Percentiles rank a stretch among this genome's conserved stretches.
These are phyloP conservation scores for Melanopsichium pennsylvanicum DNA, from an alignment of 1,284 basidiomycete species.

Conservation along the genomic window DNA sequence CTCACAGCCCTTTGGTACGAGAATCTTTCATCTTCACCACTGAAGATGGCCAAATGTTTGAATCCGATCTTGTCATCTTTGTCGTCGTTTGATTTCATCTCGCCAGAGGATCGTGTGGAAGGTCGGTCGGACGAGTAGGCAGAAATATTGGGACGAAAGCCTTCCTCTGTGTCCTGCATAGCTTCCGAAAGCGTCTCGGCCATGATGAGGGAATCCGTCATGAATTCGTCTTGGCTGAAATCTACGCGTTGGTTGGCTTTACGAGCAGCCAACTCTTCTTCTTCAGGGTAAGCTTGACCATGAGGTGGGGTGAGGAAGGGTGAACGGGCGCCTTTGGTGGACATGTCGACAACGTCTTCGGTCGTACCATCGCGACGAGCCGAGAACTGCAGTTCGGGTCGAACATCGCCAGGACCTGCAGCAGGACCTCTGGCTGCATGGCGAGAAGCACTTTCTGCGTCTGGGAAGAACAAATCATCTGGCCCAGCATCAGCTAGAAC, in stretches of 20 bases:
- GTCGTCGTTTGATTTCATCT: no score
- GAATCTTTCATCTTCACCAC: conserved; percentile 75
- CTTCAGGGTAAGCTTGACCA: conserved; percentile 37
- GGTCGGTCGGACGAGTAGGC: conserved; percentile 68
- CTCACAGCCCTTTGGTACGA: conserved; percentile 77
- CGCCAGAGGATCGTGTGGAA: not conserved
- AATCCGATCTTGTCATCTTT: conserved; percentile 65
- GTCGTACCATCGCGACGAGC: not conserved
- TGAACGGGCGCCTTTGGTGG: conserved; percentile 32
- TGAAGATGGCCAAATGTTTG: conserved; percentile 73
- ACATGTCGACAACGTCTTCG: conserved; percentile 50
- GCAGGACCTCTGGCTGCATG: conserved; percentile 43
- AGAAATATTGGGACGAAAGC: conserved; percentile 73
- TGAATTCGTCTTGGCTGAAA: conserved; percentile 36
- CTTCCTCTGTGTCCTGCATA: conserved; percentile 68
- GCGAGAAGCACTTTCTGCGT: conserved; percentile 31
- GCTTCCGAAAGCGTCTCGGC: conserved; percentile 73
- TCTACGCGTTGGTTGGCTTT: conserved; percentile 22
- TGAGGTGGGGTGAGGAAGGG: conserved; percentile 37
- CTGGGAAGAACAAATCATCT: conserved; percentile 74
- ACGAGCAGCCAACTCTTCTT: conserved; percentile 12
- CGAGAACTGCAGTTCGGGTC: conserved; percentile 15
- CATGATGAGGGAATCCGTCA: conserved; percentile 70
- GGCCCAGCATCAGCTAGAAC: conserved; percentile 70
- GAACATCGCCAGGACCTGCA: conserved; percentile 29